Evolutionary conservation across 1,284 basidiomycete genomes (phyloP), one percentile per base, ranked within the genome.

Genomic region (Microbotryum intermedium): DNA sequence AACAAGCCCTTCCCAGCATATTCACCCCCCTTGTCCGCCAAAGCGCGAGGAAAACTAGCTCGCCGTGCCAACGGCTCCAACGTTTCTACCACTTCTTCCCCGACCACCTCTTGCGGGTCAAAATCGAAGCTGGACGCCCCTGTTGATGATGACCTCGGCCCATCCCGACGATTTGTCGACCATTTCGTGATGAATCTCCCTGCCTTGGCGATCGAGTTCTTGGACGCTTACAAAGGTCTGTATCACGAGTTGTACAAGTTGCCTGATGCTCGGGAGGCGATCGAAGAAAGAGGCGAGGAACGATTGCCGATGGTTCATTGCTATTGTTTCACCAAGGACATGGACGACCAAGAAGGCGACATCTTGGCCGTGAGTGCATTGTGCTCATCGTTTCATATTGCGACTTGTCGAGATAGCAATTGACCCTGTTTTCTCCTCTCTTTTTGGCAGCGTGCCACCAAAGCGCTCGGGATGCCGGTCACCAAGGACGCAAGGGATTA

Each of bases 151-250:
- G n/a, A 45, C 63, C n/a, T 28, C 26, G 62, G 18, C 48, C 68
- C 18, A 71, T 74, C 6, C 4, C 61, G 66, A 28, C 79, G 78
- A 58, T 77, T 81, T 34, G 83, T 93, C 66, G 80, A 84, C 25
- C 94, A 97, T 74, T 95, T 90, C 71, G 85, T 97, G 23, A 95
- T 99, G 91, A 99, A 99, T 75, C 79, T 99, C 25, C 95, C 95
- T 4, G 91, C 90, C 61, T 86, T 85, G 28, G 93, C 94, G 0
- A 83, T 97, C 60, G 81, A 84, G 54, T 97, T 98, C 76, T 79
- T 99, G 58, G 87, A 89, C 71, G 88, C 88, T 0, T 97, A 88
- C 77, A 81, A 82, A 2, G 91, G 90, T 0, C 77, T 87, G 65
- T 80, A 87, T 72, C 76, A 75, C 44, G 72, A 72, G 43, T 77